These are phyloP conservation scores for Monoraphidium neglectum DNA, from an alignment of 139 green algal genomes.

Conservation along the genomic window DNA sequence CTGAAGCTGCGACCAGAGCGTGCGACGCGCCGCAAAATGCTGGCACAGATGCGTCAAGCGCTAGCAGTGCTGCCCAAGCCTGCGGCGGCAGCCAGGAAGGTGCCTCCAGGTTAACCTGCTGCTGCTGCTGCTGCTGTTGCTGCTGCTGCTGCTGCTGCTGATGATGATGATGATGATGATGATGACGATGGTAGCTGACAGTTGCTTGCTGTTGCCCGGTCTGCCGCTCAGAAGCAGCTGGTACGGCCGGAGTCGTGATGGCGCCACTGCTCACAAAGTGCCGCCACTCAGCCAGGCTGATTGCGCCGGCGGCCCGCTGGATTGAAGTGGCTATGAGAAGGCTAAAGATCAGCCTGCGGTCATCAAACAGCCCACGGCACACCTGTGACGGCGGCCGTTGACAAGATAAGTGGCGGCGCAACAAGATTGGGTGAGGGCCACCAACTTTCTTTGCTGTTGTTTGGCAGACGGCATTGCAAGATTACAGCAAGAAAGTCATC, in stretches of 20 bases:
- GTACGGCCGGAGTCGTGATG: no score
- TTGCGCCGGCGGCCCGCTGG: conserved; percentile 34
- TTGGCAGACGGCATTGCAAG: no score
- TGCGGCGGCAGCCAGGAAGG: not conserved
- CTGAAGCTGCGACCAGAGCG: no score
- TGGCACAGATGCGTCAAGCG: not conserved
- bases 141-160: not conserved
- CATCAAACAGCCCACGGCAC: conserved; percentile 76
- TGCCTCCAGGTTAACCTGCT: not conserved
- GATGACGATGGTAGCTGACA: no score
- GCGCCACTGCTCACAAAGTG: not conserved
- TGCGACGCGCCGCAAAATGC: no score
- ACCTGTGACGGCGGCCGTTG: no score
- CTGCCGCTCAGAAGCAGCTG: conserved; percentile 70
- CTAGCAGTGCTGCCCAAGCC: not conserved
- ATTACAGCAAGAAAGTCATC: no score
- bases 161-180: not conserved
- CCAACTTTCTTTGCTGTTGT: no score
- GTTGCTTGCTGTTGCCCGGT: not conserved
- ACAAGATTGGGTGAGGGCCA: no score
- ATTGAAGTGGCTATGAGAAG: conserved; percentile 69
- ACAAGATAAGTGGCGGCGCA: no score
- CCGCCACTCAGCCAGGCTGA: conserved; percentile 58
- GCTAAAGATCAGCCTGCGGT: conserved; percentile 77
- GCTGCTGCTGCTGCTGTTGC: not conserved